Base-by-base conservation (phyloP, 2,329 filamentous ascomycete genomes). In the Talaromyces sp. region DNA sequence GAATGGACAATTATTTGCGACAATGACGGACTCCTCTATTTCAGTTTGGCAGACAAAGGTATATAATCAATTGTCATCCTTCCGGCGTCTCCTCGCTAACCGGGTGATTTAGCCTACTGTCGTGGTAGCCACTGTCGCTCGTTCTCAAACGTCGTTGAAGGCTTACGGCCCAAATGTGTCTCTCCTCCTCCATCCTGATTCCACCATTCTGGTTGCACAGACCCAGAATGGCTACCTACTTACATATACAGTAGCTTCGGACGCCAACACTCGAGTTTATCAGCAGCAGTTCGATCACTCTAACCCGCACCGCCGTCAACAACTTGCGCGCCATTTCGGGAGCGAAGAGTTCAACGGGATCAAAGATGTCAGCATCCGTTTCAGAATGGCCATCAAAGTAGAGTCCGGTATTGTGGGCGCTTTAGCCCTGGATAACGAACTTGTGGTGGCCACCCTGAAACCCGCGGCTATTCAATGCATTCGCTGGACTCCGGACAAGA, bases 21-120 rank as follows among this genome's bases (percentile, higher is more conserved):
- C 91, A 48, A 90, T 97, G 69, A 97, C 93, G 0, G 78, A 83
- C 5, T 89, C 89, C 1, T 89, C 89, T 11, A 84, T 99, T 72
- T 91, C 89, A n/a, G 82, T 99, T 64, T 99, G 94, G 94, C 94
- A 99, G 77, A 93, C 90, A 57, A 93, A 93, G 82, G 91, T 91
- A 80, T 60, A 79, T 67, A 19, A 28, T 51, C 53, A 33, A 50
- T 19, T 43, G 6, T 43, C 17, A 51, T 56, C 35, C 60, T 67
- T 63, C 28, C 61, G 63, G 63, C 69, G 60, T 70, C 63, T 63
- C 60, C 63, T 68, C 56, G 62, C 53, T 60, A 56, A 60, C 21
- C 5, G 4, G 21, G 25, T n/a, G 19, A 52, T 22, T 35, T 70
- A 96, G 89, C 94, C 94, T 51, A 92, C 91, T 56, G 91, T 92